Evolutionary conservation across 805 yeast genomes (phyloP), one percentile per base, ranked within the genome.

Genomic region (Yamadazyma phyllophila): DNA sequence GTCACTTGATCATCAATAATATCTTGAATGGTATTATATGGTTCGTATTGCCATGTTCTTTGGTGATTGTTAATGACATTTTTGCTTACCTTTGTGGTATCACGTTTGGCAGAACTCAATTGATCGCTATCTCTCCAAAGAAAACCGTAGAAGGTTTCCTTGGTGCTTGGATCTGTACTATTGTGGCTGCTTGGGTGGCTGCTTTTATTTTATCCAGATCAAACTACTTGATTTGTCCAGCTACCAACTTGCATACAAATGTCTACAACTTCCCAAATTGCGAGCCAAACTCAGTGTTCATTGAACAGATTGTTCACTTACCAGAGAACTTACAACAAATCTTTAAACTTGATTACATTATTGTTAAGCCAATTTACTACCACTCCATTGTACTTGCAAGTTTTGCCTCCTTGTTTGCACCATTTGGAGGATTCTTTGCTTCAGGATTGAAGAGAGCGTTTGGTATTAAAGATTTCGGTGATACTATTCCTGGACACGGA

Each of bases 401-500:
- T 3, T 94, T 94, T 74, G 98, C 99, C 1, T 92, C 98, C 0
- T 76, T 94, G 53, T 85, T 94, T 64, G 99, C 99, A 3, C 99
- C 99, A 48, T 94, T 94, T 62, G 99, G 99, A 44, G 99, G 99
- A 1, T 94, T 94, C 65, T 94, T 94, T 59, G 98, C 98, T 6
- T 85, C 95, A 44, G 99, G 98, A n/a, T 76, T 94, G 57, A 94
- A 94, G 73, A 82, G 99, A 67, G 89, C 98, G 11, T 91, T 94
- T 70, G 88, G 92, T 60, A 90, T 91, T 45, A 94, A 94, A 69
- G 99, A 94, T 67, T 94, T 94, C 60, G 99, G 98, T 55, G 96
- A 92, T 61, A 92, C 98, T 8, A 94, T 94, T 55, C 99, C 99
- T 12, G 99, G 99, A 27, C 99, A 94, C 62, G 99, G 99, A 52